Percentiles rank a stretch among this genome's conserved stretches.
Conservation (phyloP, 768 basidiomycete species). For the Sarcomyxa edulis region DNA sequence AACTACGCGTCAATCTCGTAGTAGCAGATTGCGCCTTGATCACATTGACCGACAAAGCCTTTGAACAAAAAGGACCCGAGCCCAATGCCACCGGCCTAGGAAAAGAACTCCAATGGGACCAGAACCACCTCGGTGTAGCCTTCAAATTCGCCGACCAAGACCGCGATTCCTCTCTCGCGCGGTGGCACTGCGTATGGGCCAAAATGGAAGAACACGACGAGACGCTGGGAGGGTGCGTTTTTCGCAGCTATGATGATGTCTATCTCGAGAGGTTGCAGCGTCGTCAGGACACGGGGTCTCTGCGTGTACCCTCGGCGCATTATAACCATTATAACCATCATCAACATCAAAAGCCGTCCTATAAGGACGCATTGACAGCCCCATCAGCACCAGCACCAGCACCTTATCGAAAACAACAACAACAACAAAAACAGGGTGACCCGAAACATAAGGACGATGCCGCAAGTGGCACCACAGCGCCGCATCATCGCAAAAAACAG, state of each 20-base stretch:
- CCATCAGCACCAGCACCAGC: too few species aligned
- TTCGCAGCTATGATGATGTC: conserved; percentile 57
- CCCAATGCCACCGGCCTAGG: conserved; percentile 22
- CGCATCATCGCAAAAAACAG: too few species aligned
- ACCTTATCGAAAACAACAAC: too few species aligned
- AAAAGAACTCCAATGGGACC: conserved; percentile 32
- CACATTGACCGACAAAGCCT: conserved; percentile 55
- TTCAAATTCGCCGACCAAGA: conserved; percentile 45
- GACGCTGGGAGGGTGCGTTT: conserved; percentile 33
- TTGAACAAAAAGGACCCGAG: conserved; percentile 33
- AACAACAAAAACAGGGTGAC: too few species aligned
- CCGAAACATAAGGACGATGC: too few species aligned
- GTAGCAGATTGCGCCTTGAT: conserved; percentile 50
- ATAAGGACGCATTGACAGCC: too few species aligned
- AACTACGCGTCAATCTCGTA: conserved; percentile 28
- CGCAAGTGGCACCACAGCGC: too few species aligned
- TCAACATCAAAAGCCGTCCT: too few species aligned
- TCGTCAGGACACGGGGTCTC: too few species aligned
- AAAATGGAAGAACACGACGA: conserved; percentile 47
- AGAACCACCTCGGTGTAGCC: conserved; percentile 43
- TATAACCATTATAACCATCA: too few species aligned
- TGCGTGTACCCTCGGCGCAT: too few species aligned
- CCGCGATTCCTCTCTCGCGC: conserved; percentile 8
- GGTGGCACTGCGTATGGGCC: conserved; percentile 68
- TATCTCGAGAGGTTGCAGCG: conserved; percentile 44